Base-by-base conservation (phyloP, 257 asterid species). In the Fraxinus pennsylvanica region DNA sequence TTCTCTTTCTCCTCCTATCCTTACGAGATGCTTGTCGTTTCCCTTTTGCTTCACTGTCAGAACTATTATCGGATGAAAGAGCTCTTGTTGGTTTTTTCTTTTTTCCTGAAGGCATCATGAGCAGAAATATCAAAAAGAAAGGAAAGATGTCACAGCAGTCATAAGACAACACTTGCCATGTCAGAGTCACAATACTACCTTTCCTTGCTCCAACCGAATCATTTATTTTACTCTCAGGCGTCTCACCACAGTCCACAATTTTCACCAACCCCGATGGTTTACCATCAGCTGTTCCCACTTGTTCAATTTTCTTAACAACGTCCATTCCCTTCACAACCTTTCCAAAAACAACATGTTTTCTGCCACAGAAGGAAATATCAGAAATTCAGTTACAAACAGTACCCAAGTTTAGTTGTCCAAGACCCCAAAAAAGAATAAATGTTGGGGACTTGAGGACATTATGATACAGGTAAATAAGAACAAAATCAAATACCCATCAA, bases 341-440 rank as follows among this genome's bases (percentile, higher is more conserved):
- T 41, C 99, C 99, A 77, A 96, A 96, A 83, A 96, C 98, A 71
- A 96, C 98, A 86, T 96, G 99, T 76, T 92, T 96, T 84, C 99
- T 96, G 92, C 84, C 86, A 84, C 66, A 21, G 22, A 19, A 79
- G 29, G 59, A 74, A 81, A 68, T 25, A 21, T 32, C 74, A 74
- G 14, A 25, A 57, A 30, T 25, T 35, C 50, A 71, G 65, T 33
- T 57, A 43, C 67, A 68, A 74, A 71, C 17, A 77, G 25, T 66
- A 78, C 67, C 47, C 9, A 36, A 85, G 65, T 81, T 38, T 29
- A 41, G 21, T 50, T 14, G 39, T n/a, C 54, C 25, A 39, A 61
- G 76, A 75, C 65, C 57, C 76, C 68, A 75, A 45, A 33, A 22
- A 68, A 68, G 71, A 59, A 73, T 19, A 50, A 65, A 22, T 15